A percentile compares a stretch with the other conserved stretches of the same genome.
These are phyloP conservation scores for Glycine soja DNA, from an alignment of 306 rosid genomes.

Conservation along the genomic window DNA sequence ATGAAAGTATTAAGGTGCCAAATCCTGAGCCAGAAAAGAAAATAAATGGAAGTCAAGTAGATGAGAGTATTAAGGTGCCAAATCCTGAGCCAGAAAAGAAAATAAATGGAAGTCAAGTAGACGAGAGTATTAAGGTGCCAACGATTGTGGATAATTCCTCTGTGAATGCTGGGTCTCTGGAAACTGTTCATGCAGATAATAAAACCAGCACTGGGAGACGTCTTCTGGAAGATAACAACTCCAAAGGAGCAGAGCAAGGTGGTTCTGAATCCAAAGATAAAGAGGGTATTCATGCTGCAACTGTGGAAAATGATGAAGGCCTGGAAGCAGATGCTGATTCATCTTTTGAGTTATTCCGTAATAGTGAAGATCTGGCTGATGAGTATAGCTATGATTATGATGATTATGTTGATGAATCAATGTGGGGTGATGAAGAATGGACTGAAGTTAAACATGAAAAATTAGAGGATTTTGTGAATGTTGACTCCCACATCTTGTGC, in stretches of 20 bases:
- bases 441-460: conserved; percentile 74
- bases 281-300: conserved; percentile 66
- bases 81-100: conserved; percentile 52
- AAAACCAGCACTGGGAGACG: conserved; percentile 70
- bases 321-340: conserved; percentile 91
- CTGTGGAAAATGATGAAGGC: conserved; percentile 76
- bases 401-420: conserved; percentile 82
- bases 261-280: conserved; percentile 60
- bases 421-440: conserved; percentile 99
- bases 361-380: conserved; percentile 81
- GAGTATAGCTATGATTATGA: conserved; percentile 93
- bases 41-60: conserved; percentile 53
- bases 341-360: conserved; percentile 86
- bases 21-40: conserved; percentile 51
- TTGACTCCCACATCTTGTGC: conserved; percentile 87
- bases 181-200: conserved; percentile 53
- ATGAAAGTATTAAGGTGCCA: conserved; percentile 3
- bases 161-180: conserved; percentile 52
- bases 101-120: conserved; percentile 49
- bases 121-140: conserved; percentile 50
- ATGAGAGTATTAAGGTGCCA: conserved; percentile 62
- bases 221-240: conserved; percentile 72
- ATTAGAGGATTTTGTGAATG: conserved; percentile 79
- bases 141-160: conserved; percentile 56
- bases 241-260: conserved; percentile 63